phyloP scores from a whole-genome alignment of 768 basidiomycete species.

The Pulveroboletus sp. region DNA sequence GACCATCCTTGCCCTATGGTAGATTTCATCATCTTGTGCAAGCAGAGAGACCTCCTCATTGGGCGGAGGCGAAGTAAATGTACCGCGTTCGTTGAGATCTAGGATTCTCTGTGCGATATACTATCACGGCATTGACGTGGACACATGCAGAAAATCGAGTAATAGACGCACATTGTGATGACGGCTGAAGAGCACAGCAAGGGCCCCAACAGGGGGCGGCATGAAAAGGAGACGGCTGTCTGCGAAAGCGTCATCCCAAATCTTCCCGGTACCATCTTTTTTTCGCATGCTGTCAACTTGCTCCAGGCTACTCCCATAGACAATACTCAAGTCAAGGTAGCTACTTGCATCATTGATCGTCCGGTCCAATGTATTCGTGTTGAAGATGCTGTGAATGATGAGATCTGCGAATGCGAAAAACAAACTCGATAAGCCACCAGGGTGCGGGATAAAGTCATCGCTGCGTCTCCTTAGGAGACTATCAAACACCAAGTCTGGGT shows the following conservation, averaged over 20 bases:
- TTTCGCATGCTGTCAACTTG: slow-evolving; percentile 49
- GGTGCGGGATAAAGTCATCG: slow-evolving; percentile 45
- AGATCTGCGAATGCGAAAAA: slow-evolving; percentile 80
- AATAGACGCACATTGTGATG: slow-evolving; percentile 62
- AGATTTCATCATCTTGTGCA: slow-evolving; percentile 72
- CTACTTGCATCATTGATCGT: slow-evolving; percentile 61
- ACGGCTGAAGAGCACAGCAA: slow-evolving; percentile 63
- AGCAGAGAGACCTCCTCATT: slow-evolving; percentile 19
- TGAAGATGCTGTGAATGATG: slow-evolving; percentile 70
- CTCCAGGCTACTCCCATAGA: slow-evolving; percentile 59
- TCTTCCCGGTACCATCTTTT: slow-evolving; percentile 59
- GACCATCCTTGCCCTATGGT: slow-evolving; percentile 65
- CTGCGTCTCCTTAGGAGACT: slow-evolving; percentile 45
- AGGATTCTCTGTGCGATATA: slow-evolving; percentile 65
- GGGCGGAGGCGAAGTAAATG: slow-evolving; percentile 30
- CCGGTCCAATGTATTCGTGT: slow-evolving; percentile 44
- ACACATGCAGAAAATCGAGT: neutral
- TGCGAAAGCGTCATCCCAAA: slow-evolving; percentile 69
- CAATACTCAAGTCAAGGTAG: slow-evolving; percentile 70
- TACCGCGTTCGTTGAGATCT: slow-evolving; percentile 61
- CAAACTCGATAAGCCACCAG: slow-evolving; percentile 64
- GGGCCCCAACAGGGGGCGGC: slow-evolving; percentile 66
- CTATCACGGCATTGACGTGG: slow-evolving; percentile 33
- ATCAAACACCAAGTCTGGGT: slow-evolving; percentile 67
- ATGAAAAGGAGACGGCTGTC: slow-evolving; percentile 61